Conservation (phyloP, 495 filamentous ascomycete species). For the Penicillium robsamsonii region DNA sequence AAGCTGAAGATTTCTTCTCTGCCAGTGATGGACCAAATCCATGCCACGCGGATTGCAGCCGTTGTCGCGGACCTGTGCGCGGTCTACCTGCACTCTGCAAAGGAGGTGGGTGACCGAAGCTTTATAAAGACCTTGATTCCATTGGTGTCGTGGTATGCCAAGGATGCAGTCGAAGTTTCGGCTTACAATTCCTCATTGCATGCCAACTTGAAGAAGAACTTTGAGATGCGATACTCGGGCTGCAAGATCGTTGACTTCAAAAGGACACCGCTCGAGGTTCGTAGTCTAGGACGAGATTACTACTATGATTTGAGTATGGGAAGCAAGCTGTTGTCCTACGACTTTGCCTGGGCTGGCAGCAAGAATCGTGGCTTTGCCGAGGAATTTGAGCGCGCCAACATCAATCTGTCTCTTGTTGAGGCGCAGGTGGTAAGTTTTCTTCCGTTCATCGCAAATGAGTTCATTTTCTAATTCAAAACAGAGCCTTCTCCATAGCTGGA, state of each 20-base stretch:
- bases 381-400: slow-evolving; percentile 82
- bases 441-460: not conserved
- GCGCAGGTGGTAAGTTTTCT: slow-evolving; percentile 73
- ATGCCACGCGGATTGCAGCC: slow-evolving; percentile 71
- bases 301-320: slow-evolving; percentile 79
- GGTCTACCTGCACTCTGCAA: slow-evolving; percentile 82
- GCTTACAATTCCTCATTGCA: slow-evolving; percentile 86
- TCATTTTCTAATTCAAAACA: slow-evolving; percentile 38
- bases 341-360: slow-evolving; percentile 70
- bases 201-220: slow-evolving; percentile 77
- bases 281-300: slow-evolving; percentile 66
- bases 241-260: slow-evolving; percentile 74
- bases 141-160: slow-evolving; percentile 71
- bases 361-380: slow-evolving; percentile 67
- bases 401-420: slow-evolving; percentile 87
- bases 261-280: slow-evolving; percentile 60
- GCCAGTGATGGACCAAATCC: slow-evolving; percentile 42
- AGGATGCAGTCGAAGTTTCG: slow-evolving; percentile 68
- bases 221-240: slow-evolving; percentile 69
- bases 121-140: slow-evolving; percentile 68
- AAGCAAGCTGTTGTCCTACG: slow-evolving; percentile 68
- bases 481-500: slow-evolving; percentile 85
- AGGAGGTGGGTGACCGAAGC: slow-evolving; percentile 64
- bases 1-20: slow-evolving; percentile 52
- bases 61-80: slow-evolving; percentile 83